These are phyloP conservation scores for Herpetospermum pedunculosum DNA, from an alignment of 306 rosid species.

Conservation along the genomic window DNA sequence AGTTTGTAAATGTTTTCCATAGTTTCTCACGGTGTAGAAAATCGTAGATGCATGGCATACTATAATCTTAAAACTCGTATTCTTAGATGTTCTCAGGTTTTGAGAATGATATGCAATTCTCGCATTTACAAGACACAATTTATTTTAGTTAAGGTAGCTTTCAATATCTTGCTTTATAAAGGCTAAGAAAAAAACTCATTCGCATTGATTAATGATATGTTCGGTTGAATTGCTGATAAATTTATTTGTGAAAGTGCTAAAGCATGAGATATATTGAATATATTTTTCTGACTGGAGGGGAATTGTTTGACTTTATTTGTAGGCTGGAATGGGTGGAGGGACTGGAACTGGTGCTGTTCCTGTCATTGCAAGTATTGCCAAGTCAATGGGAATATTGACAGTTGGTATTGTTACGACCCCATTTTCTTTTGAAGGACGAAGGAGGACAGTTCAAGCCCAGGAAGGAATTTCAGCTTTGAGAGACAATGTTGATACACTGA, in stretches of 20 bases:
- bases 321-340: conserved; percentile 99
- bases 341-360: conserved; percentile 99
- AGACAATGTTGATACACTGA: conserved; percentile 90
- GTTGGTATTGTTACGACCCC: conserved; percentile 98
- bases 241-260: background rate
- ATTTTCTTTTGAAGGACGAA: conserved; percentile 94
- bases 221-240: background rate
- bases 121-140: background rate
- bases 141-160: background rate
- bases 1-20: background rate
- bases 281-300: conserved; percentile 14
- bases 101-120: background rate
- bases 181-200: background rate
- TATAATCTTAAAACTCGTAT: background rate
- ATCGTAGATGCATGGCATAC: background rate
- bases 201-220: background rate
- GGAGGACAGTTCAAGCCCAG: conserved; percentile 98
- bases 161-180: background rate
- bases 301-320: conserved; percentile 15
- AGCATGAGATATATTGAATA: conserved; percentile 1
- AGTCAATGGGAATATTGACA: conserved; percentile 93
- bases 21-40: background rate
- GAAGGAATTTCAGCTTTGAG: conserved; percentile 98
- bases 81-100: background rate
- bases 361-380: conserved; percentile 84